A percentile compares a stretch with the other conserved stretches of the same genome.
These are phyloP conservation scores for Citrus inodora DNA, from an alignment of 345 rosid genomes.

Conservation along the genomic window DNA sequence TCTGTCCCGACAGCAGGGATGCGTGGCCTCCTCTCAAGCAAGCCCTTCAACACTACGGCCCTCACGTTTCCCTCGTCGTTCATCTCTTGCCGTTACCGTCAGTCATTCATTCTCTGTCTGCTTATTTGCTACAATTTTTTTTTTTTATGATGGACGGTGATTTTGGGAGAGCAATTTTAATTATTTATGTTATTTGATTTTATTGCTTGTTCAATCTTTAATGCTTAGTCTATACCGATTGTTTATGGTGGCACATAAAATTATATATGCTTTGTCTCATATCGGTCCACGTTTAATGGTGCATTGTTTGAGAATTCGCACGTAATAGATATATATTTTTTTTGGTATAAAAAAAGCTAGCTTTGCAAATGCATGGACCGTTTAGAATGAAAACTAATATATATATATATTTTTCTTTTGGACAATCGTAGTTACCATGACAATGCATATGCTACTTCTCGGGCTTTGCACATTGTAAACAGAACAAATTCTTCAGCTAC, in stretches of 20 bases:
- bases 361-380: too few relatives aligned
- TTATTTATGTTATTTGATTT: neutral
- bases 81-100: constrained; percentile 92
- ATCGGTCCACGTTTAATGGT: too few relatives aligned
- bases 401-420: neutral
- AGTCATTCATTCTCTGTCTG: constrained; percentile 15
- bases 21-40: constrained; percentile 78
- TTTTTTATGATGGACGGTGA: neutral
- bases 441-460: constrained; percentile 71
- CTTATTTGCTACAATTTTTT: neutral
- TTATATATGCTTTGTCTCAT: too few relatives aligned
- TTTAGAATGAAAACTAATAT: too few relatives aligned
- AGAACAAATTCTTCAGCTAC: constrained; percentile 50
- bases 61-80: constrained; percentile 51
- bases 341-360: too few relatives aligned
- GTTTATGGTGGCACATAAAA: too few relatives aligned
- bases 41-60: constrained; percentile 58
- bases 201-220: too few relatives aligned
- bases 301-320: too few relatives aligned
- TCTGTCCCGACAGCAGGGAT: constrained; percentile 85
- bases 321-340: too few relatives aligned
- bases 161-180: neutral
- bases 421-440: constrained; percentile 72
- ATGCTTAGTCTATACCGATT: too few relatives aligned
- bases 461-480: constrained; percentile 72